phyloP scores from a whole-genome alignment of 257 asterid species.

The Knoxia roxburghii region DNA sequence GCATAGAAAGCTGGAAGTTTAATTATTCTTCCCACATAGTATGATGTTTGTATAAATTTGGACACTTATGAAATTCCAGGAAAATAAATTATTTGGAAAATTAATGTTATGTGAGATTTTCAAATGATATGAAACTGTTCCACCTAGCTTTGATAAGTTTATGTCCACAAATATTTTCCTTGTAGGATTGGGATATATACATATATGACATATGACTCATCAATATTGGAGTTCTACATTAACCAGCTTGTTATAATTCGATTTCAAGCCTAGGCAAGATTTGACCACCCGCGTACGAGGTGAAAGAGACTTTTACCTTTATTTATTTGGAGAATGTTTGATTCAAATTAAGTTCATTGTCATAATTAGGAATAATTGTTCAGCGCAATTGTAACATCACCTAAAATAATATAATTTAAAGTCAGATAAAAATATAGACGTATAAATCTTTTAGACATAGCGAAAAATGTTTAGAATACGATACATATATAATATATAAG shows the following conservation, averaged over 20 bases:
- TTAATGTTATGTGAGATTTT: too few species aligned
- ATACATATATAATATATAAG: too few species aligned
- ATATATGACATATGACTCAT: slow-evolving; percentile 25
- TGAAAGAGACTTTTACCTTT: neutral
- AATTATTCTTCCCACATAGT: slow-evolving; percentile 1
- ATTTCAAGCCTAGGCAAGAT: slow-evolving; percentile 10
- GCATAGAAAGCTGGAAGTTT: slow-evolving; percentile 14
- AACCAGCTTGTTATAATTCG: slow-evolving; percentile 8
- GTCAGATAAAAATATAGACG: too few species aligned
- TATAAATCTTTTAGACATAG: too few species aligned
- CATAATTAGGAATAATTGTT: too few species aligned
- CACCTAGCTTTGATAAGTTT: slow-evolving; percentile 5
- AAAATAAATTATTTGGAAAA: too few species aligned
- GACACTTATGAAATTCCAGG: neutral
- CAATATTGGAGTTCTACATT: slow-evolving; percentile 2
- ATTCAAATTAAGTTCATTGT: too few species aligned
- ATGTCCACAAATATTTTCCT: slow-evolving; percentile 19
- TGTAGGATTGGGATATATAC: too few species aligned
- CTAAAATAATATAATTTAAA: too few species aligned
- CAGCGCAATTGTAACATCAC: too few species aligned
- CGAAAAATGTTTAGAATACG: too few species aligned
- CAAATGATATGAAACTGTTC: too few species aligned
- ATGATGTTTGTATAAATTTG: neutral
- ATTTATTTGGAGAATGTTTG: neutral
- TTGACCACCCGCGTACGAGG: neutral